Evolutionary conservation across 2,329 filamentous ascomycete species (phyloP).

Genomic region (Arthrobotrys megalospora): DNA sequence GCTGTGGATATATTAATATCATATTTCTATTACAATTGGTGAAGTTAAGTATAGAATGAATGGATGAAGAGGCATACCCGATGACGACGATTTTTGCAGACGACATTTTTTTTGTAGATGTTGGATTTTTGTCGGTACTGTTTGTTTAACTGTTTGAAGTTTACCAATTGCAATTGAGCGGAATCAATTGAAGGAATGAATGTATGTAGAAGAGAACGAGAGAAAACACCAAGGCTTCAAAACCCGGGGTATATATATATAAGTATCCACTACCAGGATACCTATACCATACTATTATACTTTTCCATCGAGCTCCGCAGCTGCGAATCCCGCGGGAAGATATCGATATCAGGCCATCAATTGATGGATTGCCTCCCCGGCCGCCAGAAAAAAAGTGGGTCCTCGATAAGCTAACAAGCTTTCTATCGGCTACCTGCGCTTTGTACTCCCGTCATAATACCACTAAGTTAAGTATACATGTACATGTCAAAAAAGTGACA

Average conservation of each 20-base stretch:
- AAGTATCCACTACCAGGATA: not conserved
- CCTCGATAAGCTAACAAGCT: conserved; percentile 14
- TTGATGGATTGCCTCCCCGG: conserved; percentile 15
- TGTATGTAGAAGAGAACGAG: no score
- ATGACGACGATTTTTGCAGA: conserved; percentile 69
- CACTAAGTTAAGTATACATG: not conserved
- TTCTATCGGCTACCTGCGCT: conserved; percentile 19
- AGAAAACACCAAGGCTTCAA: no score
- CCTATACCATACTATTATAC: no score
- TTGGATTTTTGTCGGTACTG: conserved; percentile 6
- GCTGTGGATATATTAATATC: conserved; percentile 66
- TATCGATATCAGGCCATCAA: conserved; percentile 38
- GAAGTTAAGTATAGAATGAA: conserved; percentile 1
- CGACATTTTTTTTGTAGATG: conserved; percentile 43
- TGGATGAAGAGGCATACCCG: conserved; percentile 67
- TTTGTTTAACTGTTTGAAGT: not conserved
- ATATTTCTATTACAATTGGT: not conserved
- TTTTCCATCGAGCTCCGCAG: conserved; percentile 24
- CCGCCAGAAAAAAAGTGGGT: conserved; percentile 18
- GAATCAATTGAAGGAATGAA: not conserved
- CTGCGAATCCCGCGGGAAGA: conserved; percentile 18
- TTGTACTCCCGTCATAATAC: not conserved
- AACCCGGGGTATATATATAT: no score
- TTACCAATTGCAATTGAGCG: not conserved
- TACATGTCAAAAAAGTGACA: not conserved